These are phyloP conservation scores for Aaosphaeria pasadenensis DNA, from an alignment of 2,329 filamentous ascomycete species.

Conservation along the genomic window DNA sequence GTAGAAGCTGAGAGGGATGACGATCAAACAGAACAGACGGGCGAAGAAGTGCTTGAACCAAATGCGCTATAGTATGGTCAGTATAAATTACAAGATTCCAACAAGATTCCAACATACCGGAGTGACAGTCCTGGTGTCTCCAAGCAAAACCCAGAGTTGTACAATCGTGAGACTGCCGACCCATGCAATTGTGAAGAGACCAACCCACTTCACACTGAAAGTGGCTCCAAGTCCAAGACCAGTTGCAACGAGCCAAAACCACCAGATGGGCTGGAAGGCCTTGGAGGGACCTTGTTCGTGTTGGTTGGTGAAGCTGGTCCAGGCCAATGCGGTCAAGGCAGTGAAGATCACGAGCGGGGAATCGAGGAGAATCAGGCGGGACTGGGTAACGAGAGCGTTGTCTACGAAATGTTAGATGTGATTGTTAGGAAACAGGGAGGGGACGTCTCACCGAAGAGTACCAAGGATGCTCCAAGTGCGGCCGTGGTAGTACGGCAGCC, in stretches of 20 bases:
- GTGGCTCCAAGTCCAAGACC: slow-evolving; percentile 87
- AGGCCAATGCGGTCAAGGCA: slow-evolving; percentile 84
- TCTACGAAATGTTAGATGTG: slow-evolving; percentile 53
- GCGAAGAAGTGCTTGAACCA: slow-evolving; percentile 95
- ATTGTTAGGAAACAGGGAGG: background rate
- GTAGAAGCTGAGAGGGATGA: slow-evolving; percentile 88
- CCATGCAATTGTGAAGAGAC: slow-evolving; percentile 98
- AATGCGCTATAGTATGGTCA: slow-evolving; percentile 52
- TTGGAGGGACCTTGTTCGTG: slow-evolving; percentile 87
- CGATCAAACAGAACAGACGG: slow-evolving; percentile 83
- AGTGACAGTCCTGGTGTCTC: slow-evolving; percentile 82
- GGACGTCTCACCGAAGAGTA: slow-evolving; percentile 74
- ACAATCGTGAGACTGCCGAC: slow-evolving; percentile 85
- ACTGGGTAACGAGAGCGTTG: slow-evolving; percentile 93
- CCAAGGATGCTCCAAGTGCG: slow-evolving; percentile 74
- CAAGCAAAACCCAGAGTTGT: slow-evolving; percentile 93
- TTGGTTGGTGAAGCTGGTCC: slow-evolving; percentile 92
- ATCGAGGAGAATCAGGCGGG: slow-evolving; percentile 91
- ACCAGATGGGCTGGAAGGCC: slow-evolving; percentile 89
- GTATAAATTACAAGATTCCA: background rate
- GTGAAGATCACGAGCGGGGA: slow-evolving; percentile 93
- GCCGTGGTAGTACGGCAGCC: slow-evolving; percentile 87
- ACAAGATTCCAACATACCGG: slow-evolving; percentile 33
- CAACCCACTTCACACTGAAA: slow-evolving; percentile 97
- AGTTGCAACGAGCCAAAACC: slow-evolving; percentile 92